phyloP scores from a whole-genome alignment of 805 yeast species.

The Yarrowia divulgata region DNA sequence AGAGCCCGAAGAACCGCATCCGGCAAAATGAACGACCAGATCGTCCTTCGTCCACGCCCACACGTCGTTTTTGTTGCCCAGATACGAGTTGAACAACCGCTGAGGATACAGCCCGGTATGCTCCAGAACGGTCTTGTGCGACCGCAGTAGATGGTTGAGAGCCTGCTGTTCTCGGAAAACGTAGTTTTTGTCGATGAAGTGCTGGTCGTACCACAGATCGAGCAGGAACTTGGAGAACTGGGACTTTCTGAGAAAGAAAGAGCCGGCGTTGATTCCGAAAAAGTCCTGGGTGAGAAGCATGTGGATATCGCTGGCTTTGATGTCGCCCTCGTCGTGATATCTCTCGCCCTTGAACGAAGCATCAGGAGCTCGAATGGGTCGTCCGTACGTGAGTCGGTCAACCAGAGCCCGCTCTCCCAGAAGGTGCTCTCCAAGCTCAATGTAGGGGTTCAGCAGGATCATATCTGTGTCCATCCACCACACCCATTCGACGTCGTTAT shows the following conservation, averaged over 20 bases:
- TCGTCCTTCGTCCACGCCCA: conserved; percentile 45
- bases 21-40: conserved; percentile 49
- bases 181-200: conserved; percentile 41
- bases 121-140: conserved; percentile 42
- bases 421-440: conserved; percentile 48
- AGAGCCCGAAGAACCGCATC: conserved; percentile 41
- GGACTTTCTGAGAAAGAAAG: conserved; percentile 47
- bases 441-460: conserved; percentile 48
- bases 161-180: conserved; percentile 47
- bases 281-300: conserved; percentile 48
- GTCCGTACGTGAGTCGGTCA: conserved; percentile 45
- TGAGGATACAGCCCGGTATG: conserved; percentile 49
- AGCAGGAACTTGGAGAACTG: conserved; percentile 44
- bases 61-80: conserved; percentile 39
- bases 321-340: conserved; percentile 16
- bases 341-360: conserved; percentile 38
- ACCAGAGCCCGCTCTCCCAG: conserved; percentile 47
- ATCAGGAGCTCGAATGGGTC: conserved; percentile 43
- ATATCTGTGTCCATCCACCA: conserved; percentile 54
- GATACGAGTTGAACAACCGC: conserved; percentile 47
- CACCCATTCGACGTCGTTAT: conserved; percentile 52
- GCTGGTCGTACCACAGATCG: conserved; percentile 49
- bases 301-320: conserved; percentile 43
- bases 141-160: conserved; percentile 42
- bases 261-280: conserved; percentile 50